Percentiles rank a stretch among this genome's conserved stretches.
These are phyloP conservation scores for Candida smagusa DNA, from an alignment of 1,139 yeast species.

Conservation along the genomic window DNA sequence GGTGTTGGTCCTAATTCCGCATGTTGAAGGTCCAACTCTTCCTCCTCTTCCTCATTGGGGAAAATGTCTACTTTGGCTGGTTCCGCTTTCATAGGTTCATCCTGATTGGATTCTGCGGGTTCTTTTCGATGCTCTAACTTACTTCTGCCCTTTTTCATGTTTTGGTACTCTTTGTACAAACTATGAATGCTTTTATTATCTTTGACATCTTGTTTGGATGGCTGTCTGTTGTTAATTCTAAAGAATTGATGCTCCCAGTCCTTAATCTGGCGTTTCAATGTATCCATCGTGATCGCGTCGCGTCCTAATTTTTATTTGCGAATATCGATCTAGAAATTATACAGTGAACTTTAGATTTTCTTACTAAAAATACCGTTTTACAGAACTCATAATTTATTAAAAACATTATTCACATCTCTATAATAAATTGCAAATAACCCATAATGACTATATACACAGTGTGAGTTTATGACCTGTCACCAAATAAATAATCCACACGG, in stretches of 20 bases:
- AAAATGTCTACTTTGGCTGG: conserved; percentile 1
- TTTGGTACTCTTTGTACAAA: conserved; percentile 44
- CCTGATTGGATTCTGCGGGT: background rate
- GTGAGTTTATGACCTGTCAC: too few species aligned
- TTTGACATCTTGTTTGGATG: conserved; percentile 54
- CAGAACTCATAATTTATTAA: too few species aligned
- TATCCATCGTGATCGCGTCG: conserved; percentile 6
- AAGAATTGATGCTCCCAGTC: conserved; percentile 59
- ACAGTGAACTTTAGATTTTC: background rate
- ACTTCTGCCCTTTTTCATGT: conserved; percentile 16
- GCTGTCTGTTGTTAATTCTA: conserved; percentile 42
- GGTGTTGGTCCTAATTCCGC: conserved; percentile 73
- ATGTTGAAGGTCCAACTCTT: conserved; percentile 6
- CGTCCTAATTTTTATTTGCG: conserved; percentile 5
- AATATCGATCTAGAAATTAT: background rate
- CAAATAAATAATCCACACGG: too few species aligned
- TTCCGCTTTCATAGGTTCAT: background rate
- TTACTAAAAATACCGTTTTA: too few species aligned
- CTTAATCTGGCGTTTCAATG: conserved; percentile 48
- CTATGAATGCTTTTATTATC: conserved; percentile 37
- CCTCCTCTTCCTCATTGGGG: conserved; percentile 7
- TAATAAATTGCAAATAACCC: too few species aligned
- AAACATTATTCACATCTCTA: too few species aligned
- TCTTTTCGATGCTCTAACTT: background rate
- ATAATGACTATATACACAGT: too few species aligned